A percentile compares a stretch with the other conserved stretches of the same genome.
Evolutionary conservation across 495 filamentous ascomycete genomes (phyloP).

Genomic region (Tuber magnatum): DNA sequence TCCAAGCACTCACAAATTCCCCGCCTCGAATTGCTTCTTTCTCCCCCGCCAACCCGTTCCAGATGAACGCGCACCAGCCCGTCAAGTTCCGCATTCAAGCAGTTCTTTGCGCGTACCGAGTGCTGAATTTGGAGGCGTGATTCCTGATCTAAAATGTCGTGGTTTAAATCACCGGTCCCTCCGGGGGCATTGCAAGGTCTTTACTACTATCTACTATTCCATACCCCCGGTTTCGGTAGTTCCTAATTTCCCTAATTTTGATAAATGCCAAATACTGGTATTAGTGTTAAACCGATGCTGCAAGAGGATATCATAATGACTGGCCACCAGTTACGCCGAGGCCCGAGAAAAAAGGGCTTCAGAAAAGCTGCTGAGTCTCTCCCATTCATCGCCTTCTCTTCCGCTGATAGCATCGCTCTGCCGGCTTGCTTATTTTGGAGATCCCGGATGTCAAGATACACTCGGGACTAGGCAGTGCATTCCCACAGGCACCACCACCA

Average conservation of each 20-base stretch:
- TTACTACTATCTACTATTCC: not conserved
- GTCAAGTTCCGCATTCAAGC: not conserved
- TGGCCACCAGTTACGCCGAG: not conserved
- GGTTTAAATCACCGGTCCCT: not conserved
- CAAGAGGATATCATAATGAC: not conserved
- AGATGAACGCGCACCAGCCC: not conserved
- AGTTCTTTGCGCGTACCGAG: not conserved
- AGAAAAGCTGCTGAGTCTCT: not conserved
- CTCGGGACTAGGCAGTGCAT: not conserved
- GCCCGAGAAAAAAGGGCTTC: not conserved
- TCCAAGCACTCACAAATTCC: not conserved
- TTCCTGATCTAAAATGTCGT: not conserved
- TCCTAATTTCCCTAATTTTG: not conserved
- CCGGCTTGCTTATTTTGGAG: not conserved
- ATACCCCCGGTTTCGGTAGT: not conserved
- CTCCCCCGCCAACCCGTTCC: not conserved
- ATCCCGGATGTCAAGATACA: not conserved
- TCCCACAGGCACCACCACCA: too few relatives aligned
- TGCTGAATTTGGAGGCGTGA: not conserved
- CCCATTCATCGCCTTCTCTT: not conserved
- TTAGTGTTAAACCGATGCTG: not conserved
- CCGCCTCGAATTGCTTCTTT: not conserved
- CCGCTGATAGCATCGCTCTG: too few relatives aligned
- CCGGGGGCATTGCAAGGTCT: not conserved
- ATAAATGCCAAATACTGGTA: not conserved